Percentiles rank a stretch among this genome's conserved stretches.
These are phyloP conservation scores for Daldinia bambusicola DNA, from an alignment of 495 filamentous ascomycete species.

Conservation along the genomic window DNA sequence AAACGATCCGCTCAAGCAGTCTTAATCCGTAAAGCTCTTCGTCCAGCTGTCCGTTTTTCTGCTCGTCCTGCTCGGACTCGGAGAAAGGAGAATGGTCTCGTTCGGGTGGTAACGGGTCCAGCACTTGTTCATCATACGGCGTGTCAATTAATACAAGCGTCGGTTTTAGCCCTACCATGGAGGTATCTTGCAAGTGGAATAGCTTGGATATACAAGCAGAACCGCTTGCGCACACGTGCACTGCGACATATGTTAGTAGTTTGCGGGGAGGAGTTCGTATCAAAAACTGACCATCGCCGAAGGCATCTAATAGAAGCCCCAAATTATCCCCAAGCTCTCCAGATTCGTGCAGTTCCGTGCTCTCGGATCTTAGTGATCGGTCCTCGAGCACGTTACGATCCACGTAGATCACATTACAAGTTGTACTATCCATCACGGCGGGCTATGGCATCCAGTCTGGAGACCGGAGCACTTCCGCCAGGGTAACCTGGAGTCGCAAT, in stretches of 20 bases:
- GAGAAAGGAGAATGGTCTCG: slow-evolving; percentile 55
- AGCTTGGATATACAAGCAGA: slow-evolving; percentile 76
- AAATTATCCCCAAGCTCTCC: slow-evolving; percentile 58
- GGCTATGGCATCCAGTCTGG: slow-evolving; percentile 59
- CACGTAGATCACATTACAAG: slow-evolving; percentile 85
- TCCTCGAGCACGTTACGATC: slow-evolving; percentile 77
- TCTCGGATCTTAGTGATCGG: slow-evolving; percentile 58
- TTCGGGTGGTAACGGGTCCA: slow-evolving; percentile 51
- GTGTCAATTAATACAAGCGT: slow-evolving; percentile 82
- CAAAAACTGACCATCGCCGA: slow-evolving; percentile 58
- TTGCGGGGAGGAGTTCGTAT: slow-evolving; percentile 3
- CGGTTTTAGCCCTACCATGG: slow-evolving; percentile 71
- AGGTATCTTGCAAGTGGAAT: slow-evolving; percentile 71
- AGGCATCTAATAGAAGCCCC: slow-evolving; percentile 58
- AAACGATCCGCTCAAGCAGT: slow-evolving; percentile 73
- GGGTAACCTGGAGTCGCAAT: slow-evolving; percentile 40
- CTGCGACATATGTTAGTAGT: slow-evolving; percentile 58
- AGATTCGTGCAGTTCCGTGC: slow-evolving; percentile 39
- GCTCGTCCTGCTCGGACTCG: slow-evolving; percentile 44
- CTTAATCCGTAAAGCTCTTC: slow-evolving; percentile 73
- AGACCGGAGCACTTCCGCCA: slow-evolving; percentile 61
- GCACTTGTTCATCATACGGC: slow-evolving; percentile 62
- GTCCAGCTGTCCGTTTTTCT: slow-evolving; percentile 52
- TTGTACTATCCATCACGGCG: slow-evolving; percentile 71
- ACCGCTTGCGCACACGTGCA: slow-evolving; percentile 77